phyloP scores from a whole-genome alignment of 1,284 basidiomycete species.

The Inonotus obliquus region DNA sequence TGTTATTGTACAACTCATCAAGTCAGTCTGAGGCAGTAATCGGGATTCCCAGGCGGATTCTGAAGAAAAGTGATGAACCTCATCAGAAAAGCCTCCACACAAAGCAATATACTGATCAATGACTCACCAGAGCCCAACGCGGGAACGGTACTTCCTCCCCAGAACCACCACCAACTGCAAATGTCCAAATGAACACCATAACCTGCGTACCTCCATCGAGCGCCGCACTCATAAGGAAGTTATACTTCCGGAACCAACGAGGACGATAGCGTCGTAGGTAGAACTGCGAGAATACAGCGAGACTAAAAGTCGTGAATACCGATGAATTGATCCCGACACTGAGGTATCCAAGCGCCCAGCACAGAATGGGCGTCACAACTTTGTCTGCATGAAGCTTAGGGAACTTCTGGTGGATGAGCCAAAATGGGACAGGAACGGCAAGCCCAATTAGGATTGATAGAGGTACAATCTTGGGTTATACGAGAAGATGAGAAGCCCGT shows the following conservation, averaged over 20 bases:
- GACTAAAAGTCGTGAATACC: conserved; percentile 44
- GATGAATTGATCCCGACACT: conserved; percentile 51
- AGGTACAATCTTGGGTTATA: conserved; percentile 17
- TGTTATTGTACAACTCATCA: too few relatives aligned
- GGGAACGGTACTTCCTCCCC: conserved; percentile 43
- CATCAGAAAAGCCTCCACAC: not conserved
- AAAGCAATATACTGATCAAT: conserved; percentile 19
- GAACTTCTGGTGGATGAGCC: conserved; percentile 24
- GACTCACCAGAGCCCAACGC: conserved; percentile 30
- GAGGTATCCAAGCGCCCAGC: conserved; percentile 37
- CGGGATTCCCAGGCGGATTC: conserved; percentile 31
- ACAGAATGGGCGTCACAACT: conserved; percentile 13
- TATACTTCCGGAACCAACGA: conserved; percentile 55
- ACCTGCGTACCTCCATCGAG: conserved; percentile 55
- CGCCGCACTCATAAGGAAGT: conserved; percentile 49
- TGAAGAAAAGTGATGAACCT: conserved; percentile 17
- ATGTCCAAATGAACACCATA: conserved; percentile 52
- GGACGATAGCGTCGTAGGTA: conserved; percentile 41
- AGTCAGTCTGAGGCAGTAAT: conserved; percentile 28
- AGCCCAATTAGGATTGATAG: conserved; percentile 24
- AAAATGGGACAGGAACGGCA: conserved; percentile 27
- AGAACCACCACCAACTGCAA: conserved; percentile 57
- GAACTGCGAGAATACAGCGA: conserved; percentile 54
- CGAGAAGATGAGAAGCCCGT: not conserved
- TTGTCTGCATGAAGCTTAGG: conserved; percentile 18